phyloP scores from a whole-genome alignment of 176 grass and related monocot species.

The Oryza rufipogon region DNA sequence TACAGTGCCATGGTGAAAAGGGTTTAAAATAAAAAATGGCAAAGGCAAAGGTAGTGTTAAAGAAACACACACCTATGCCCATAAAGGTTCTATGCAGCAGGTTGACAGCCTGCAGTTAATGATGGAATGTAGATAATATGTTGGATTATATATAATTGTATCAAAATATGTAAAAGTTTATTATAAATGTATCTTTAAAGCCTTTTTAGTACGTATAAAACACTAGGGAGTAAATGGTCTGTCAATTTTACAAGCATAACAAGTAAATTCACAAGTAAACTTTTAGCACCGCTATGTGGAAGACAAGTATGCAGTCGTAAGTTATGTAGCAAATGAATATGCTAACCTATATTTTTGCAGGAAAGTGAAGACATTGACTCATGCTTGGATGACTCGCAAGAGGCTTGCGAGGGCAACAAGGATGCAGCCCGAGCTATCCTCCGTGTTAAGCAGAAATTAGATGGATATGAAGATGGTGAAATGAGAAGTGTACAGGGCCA shows the following conservation, averaged over 20 bases:
- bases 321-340: conserved; percentile 18
- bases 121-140: no score
- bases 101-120: no score
- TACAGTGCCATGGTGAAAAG: no score
- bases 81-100: no score
- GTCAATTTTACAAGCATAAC: not conserved
- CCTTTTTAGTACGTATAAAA: not conserved
- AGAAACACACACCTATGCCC: no score
- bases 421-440: conserved; percentile 94
- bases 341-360: conserved; percentile 44
- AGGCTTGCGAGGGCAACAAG: conserved; percentile 83
- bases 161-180: not conserved
- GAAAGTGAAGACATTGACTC: conserved; percentile 77
- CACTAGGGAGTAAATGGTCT: not conserved
- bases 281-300: not conserved
- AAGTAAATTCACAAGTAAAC: not conserved
- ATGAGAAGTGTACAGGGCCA: conserved; percentile 93
- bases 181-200: not conserved
- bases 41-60: no score
- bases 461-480: conserved; percentile 88
- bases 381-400: conserved; percentile 76
- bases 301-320: not conserved
- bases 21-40: no score
- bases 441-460: conserved; percentile 87
- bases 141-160: not conserved